Base-by-base conservation (phyloP, 1,284 basidiomycete species). In the Heliocybe sulcata region DNA sequence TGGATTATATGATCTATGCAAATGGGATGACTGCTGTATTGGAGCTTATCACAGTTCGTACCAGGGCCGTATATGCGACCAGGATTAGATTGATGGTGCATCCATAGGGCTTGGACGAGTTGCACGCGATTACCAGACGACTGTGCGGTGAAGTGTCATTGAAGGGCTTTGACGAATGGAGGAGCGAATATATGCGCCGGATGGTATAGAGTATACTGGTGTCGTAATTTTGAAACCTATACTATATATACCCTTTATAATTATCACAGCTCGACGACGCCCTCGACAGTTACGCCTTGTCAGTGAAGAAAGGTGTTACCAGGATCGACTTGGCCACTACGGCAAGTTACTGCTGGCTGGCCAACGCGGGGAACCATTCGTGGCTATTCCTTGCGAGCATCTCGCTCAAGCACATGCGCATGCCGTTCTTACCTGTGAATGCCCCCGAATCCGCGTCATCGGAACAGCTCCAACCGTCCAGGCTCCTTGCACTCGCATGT, bases 241-340 rank as follows among this genome's bases (percentile, higher is more conserved):
- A n/a, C n/a, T n/a, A n/a, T n/a, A n/a, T n/a, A n/a, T n/a, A n/a
- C n/a, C n/a, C n/a, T n/a, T n/a, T n/a, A n/a, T n/a, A n/a, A n/a
- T n/a, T n/a, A n/a, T n/a, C n/a, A n/a, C n/a, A n/a, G n/a, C n/a
- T n/a, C n/a, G n/a, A n/a, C n/a, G n/a, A n/a, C n/a, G n/a, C n/a
- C n/a, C n/a, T n/a, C n/a, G n/a, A n/a, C n/a, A n/a, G n/a, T n/a
- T n/a, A n/a, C n/a, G n/a, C n/a, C n/a, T 33, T 25, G 20, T 26
- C 25, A 27, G 25, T 3, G 27, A 35, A 35, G 8, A 26, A 27
- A 4, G 38, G n/a, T 59, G 63, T 53, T 56, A 84, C 84, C 87
- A 63, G 90, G 90, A 69, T 85, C 76, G 45, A 92, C 83, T 86
- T 74, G 55, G 88, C 80, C 42, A 91, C 71, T 53, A 91, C 83